Base-by-base conservation (phyloP, 2,329 filamentous ascomycete genomes). In the Immersiporthe knoxdaviesiana region DNA sequence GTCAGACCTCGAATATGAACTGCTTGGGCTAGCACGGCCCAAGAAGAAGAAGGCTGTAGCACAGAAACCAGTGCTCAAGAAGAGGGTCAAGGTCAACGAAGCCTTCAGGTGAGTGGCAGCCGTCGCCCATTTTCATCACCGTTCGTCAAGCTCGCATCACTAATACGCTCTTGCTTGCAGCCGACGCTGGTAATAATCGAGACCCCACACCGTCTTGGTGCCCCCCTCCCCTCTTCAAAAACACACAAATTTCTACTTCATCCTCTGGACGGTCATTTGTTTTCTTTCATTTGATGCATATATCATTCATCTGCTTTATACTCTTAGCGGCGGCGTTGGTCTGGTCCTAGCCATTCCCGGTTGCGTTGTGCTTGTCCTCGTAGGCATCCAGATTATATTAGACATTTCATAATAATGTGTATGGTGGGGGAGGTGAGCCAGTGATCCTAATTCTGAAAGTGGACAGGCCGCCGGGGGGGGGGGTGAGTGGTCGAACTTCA, bases 1-100 rank as follows among this genome's bases (percentile, higher is more conserved):
- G 60, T 68, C 69, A 24, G 71, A 71, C 24, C 66, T 71, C n/a
- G 71, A 71, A 37, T 70, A 71, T 52, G 71, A 72, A 68, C 69
- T 71, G 21, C 47, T 71, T 39, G 69, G 71, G 8, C 50, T 69
- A 58, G 68, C 69, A 39, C 61, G 69, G 47, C 69, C 69, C 7
- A 63, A 67, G 67, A 69, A 71, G 63, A 63, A 67, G 67, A 69
- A 71, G 63, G 24, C 32, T 10, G 35, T 39, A 27, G 54, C 67
- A 18, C 44, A 56, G n/a, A 69, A 67, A 11, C 47, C 64, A 12
- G n/a, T 41, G 7, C 37, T 59, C 7, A 71, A 67, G 58, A 70
- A 56, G 41, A 64, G 63, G 35, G 61, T 66, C 39, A 71, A 69
- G 32, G 35, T 71, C 6, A 65, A 71, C 16, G 67, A 71, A 32